Conservation (phyloP, 768 basidiomycete species). For the Psilocybe cubensis region DNA sequence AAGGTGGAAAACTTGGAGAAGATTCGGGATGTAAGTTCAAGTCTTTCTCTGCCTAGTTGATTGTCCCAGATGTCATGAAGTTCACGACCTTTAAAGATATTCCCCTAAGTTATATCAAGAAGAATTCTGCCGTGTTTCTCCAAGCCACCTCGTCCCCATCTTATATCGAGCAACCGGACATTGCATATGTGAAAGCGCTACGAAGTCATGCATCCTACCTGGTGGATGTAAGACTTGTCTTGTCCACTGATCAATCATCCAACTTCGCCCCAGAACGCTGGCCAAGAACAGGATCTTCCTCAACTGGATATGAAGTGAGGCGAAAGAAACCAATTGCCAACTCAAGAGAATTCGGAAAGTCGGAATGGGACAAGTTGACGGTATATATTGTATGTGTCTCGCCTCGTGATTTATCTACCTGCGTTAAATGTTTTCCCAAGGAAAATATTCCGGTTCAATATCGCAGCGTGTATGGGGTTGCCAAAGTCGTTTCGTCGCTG, state of each 20-base stretch:
- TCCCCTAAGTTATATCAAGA: conserved; percentile 57
- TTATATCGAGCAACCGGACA: conserved; percentile 39
- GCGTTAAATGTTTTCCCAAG: conserved; percentile 36
- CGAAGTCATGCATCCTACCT: conserved; percentile 47
- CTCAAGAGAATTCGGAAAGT: conserved; percentile 30
- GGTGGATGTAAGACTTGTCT: conserved; percentile 66
- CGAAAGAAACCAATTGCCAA: conserved; percentile 39
- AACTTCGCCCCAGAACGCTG: conserved; percentile 31
- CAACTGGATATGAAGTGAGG: conserved; percentile 70
- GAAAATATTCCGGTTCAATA: conserved; percentile 68
- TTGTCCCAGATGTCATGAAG: too few species aligned
- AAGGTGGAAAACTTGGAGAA: background rate
- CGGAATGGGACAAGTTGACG: conserved; percentile 65
- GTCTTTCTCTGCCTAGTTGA: too few species aligned
- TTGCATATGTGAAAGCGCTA: conserved; percentile 58
- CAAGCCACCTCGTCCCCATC: conserved; percentile 26
- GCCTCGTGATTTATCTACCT: background rate
- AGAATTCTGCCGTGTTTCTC: conserved; percentile 39
- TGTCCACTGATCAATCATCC: conserved; percentile 37
- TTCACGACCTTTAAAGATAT: too few species aligned
- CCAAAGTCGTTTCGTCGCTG: conserved; percentile 45
- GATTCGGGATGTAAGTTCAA: conserved; percentile 3
- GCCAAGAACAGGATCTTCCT: conserved; percentile 5
- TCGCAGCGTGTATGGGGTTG: conserved; percentile 54
- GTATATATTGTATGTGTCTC: conserved; percentile 64